Conservation (phyloP, 169 alveolate species). For the Perkinsus marinus region DNA sequence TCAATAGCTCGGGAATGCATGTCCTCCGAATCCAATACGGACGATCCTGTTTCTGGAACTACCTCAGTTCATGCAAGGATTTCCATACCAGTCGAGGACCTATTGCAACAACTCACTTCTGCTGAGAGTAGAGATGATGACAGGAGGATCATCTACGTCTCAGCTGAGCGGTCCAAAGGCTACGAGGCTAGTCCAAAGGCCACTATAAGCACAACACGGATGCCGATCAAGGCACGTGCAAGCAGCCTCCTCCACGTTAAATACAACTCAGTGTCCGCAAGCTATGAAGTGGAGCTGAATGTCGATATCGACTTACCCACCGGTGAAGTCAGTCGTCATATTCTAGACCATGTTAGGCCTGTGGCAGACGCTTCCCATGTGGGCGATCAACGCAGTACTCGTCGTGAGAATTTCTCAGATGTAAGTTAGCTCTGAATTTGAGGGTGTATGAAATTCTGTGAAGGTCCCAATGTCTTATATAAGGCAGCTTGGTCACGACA, state of each 20-base stretch:
- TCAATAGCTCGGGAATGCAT: background rate
- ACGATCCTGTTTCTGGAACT: background rate
- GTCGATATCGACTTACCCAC: background rate
- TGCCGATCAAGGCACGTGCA: background rate
- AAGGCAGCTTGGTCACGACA: background rate
- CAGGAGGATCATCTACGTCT: background rate
- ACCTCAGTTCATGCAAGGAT: background rate
- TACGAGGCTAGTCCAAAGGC: background rate
- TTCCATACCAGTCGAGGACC: background rate
- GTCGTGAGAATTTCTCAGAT: background rate
- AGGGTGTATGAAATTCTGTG: background rate
- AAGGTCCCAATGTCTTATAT: background rate
- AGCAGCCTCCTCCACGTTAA: background rate
- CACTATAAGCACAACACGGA: background rate
- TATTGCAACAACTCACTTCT: background rate
- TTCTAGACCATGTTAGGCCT: background rate
- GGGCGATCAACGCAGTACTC: background rate
- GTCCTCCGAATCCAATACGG: background rate
- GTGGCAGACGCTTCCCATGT: background rate
- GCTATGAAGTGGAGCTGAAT: background rate
- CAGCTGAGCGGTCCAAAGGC: background rate
- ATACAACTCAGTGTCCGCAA: background rate
- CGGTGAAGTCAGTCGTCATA: background rate
- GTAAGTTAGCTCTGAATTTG: background rate
- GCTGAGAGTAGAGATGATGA: background rate